Evolutionary conservation across 169 alveolate species (phyloP).

Genomic region (Nephromyces sp.): DNA sequence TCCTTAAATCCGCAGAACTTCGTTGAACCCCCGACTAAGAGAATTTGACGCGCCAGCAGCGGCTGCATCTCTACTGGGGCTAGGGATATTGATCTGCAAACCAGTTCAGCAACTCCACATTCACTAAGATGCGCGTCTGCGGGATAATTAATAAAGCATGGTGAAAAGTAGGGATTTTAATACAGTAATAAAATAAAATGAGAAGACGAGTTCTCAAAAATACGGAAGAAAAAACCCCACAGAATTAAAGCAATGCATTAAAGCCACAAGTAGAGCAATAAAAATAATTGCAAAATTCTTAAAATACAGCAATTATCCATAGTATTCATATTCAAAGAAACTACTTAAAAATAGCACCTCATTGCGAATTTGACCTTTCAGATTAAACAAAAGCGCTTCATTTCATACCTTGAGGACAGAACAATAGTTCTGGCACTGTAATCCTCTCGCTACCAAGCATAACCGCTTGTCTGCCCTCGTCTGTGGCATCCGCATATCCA

Average conservation of each 20-base stretch:
- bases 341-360: too few species aligned
- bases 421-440: constrained; percentile 48
- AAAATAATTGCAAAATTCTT: too few species aligned
- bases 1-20: constrained; percentile 44
- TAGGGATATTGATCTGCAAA: constrained; percentile 45
- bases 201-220: too few species aligned
- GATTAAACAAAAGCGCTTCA: neutral
- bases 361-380: neutral
- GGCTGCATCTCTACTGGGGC: constrained; percentile 46
- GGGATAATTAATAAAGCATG: neutral
- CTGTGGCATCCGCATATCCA: too few species aligned
- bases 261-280: too few species aligned
- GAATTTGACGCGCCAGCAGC: constrained; percentile 42
- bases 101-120: constrained; percentile 51
- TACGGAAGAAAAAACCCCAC: too few species aligned
- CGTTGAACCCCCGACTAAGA: constrained; percentile 53
- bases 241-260: too few species aligned
- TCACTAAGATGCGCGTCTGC: constrained; percentile 44
- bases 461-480: constrained; percentile 29
- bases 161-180: too few species aligned
- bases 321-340: too few species aligned
- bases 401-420: constrained; percentile 41
- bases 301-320: too few species aligned
- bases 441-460: constrained; percentile 49
- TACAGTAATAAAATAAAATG: too few species aligned